Conservation (phyloP, 2,329 filamentous ascomycete genomes). For the Aspergillus sp. region DNA sequence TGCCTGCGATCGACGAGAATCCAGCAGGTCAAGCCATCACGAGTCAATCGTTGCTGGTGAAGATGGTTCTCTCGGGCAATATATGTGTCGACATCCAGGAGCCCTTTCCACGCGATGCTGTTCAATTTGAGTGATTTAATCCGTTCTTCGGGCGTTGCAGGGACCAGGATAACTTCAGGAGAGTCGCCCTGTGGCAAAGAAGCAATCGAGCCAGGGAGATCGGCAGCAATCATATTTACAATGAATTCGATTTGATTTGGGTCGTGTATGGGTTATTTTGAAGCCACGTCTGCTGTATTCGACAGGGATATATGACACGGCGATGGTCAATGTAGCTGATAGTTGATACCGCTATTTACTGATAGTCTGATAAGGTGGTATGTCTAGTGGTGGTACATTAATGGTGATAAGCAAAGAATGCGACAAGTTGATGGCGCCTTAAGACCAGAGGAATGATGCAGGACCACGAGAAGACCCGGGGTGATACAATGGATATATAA, state of each 20-base stretch:
- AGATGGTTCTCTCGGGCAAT: slow-evolving; percentile 54
- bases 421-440: not conserved
- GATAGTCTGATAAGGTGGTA: too few relatives aligned
- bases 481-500: not conserved
- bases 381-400: not conserved
- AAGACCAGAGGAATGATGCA: not conserved
- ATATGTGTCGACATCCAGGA: slow-evolving; percentile 51
- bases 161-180: slow-evolving; percentile 48
- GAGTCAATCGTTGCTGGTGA: slow-evolving; percentile 47
- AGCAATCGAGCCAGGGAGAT: slow-evolving; percentile 13
- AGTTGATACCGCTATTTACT: too few relatives aligned
- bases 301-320: too few relatives aligned
- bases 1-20: slow-evolving; percentile 49
- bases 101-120: slow-evolving; percentile 54
- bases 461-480: too few relatives aligned
- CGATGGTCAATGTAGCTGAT: too few relatives aligned
- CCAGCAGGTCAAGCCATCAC: slow-evolving; percentile 56
- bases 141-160: slow-evolving; percentile 52
- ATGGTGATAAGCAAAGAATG: not conserved
- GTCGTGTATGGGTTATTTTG: not conserved
- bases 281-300: not conserved
- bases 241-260: not conserved
- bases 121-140: slow-evolving; percentile 51
- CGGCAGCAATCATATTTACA: slow-evolving; percentile 31
- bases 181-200: slow-evolving; percentile 46